Percentiles rank a stretch among this genome's conserved stretches.
Evolutionary conservation across 2,329 filamentous ascomycete genomes (phyloP).

Genomic region (Alternaria angustiovoidea): DNA sequence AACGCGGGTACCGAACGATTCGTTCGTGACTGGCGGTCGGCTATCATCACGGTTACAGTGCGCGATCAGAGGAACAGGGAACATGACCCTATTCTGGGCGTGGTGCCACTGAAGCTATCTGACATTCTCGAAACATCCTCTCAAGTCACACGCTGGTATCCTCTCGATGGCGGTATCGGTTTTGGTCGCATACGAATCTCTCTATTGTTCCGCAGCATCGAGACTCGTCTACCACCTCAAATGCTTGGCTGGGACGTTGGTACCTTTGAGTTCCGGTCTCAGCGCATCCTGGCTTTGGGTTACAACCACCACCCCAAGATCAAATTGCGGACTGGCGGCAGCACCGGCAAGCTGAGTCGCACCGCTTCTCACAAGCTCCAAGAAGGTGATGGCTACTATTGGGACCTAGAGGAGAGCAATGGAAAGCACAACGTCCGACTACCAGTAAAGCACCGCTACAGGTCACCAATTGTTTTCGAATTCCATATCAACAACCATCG

Average conservation of each 20-base stretch:
- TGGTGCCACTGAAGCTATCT: conserved; percentile 86
- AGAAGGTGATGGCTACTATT: conserved; percentile 68
- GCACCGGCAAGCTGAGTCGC: conserved; percentile 73
- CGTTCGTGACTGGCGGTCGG: conserved; percentile 89
- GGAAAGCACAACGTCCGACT: conserved; percentile 70
- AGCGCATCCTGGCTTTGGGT: conserved; percentile 70
- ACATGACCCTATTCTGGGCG: conserved; percentile 92
- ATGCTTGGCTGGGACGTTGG: conserved; percentile 96
- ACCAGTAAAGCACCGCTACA: conserved; percentile 89
- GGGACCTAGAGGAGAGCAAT: conserved; percentile 62
- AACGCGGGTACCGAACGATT: conserved; percentile 96
- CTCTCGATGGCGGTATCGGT: conserved; percentile 89
- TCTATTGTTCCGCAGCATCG: conserved; percentile 86
- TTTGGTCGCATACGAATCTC: conserved; percentile 91
- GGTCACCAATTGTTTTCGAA: conserved; percentile 88
- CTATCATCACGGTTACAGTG: conserved; percentile 85
- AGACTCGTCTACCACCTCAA: conserved; percentile 81
- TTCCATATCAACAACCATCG: conserved; percentile 76
- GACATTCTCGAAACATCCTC: conserved; percentile 89
- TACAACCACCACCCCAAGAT: conserved; percentile 73
- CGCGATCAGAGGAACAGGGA: conserved; percentile 88
- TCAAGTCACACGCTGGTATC: conserved; percentile 91
- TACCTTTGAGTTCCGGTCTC: conserved; percentile 85
- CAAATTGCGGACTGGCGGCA: conserved; percentile 83
- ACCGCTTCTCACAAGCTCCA: conserved; percentile 67